phyloP scores from a whole-genome alignment of 2,329 filamentous ascomycete genomes.

The Hawksworthiomyces lignivorus region DNA sequence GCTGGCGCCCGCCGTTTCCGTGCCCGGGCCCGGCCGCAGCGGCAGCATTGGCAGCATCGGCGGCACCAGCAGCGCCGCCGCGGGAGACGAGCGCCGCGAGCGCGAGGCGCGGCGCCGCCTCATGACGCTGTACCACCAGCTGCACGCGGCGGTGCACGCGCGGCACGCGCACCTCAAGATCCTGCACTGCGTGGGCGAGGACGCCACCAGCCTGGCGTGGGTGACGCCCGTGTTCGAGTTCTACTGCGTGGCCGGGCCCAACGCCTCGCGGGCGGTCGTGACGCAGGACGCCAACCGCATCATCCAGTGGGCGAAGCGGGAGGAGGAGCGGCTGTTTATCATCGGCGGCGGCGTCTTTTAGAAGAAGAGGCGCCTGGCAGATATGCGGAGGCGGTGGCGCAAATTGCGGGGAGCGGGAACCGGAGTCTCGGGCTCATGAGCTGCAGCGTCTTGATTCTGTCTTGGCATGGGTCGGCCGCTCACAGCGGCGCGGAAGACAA shows the following conservation, averaged over 20 bases:
- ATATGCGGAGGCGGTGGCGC: too few relatives aligned
- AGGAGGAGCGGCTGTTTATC: slow-evolving; percentile 92
- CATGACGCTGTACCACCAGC: slow-evolving; percentile 74
- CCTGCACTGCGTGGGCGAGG: slow-evolving; percentile 67
- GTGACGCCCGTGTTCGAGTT: slow-evolving; percentile 86
- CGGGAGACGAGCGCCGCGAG: background rate
- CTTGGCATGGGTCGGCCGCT: too few relatives aligned
- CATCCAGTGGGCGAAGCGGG: slow-evolving; percentile 81
- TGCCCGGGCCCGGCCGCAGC: too few relatives aligned
- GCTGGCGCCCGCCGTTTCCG: too few relatives aligned
- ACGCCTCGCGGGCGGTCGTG: slow-evolving; percentile 55
- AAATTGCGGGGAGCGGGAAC: too few relatives aligned
- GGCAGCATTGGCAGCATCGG: slow-evolving; percentile 35
- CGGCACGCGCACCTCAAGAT: slow-evolving; percentile 82
- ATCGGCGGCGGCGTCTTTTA: slow-evolving; percentile 89
- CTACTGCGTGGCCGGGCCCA: slow-evolving; percentile 85
- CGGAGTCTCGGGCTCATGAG: too few relatives aligned
- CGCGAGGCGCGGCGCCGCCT: slow-evolving; percentile 60
- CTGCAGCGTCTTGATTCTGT: too few relatives aligned
- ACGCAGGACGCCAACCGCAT: slow-evolving; percentile 83
- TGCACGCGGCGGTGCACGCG: slow-evolving; percentile 79
- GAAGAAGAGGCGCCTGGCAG: background rate
- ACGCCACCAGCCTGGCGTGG: slow-evolving; percentile 80
- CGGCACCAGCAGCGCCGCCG: slow-evolving; percentile 19
- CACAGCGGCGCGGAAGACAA: too few relatives aligned